Evolutionary conservation across 345 rosid genomes (phyloP).

Genomic region (Kernera saxatilis): DNA sequence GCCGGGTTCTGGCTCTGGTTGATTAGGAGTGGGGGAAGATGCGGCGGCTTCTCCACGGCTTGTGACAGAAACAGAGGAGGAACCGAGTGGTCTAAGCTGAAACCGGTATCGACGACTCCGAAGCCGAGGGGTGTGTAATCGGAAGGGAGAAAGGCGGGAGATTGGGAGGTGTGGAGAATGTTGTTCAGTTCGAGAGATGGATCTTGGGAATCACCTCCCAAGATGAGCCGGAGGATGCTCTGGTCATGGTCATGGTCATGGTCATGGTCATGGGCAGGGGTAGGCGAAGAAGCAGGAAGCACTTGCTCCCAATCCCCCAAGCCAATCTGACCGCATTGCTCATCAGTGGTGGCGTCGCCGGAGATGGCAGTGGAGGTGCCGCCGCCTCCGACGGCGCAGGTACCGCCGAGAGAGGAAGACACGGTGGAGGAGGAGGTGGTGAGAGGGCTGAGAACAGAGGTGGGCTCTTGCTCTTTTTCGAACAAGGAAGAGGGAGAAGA

Average conservation of each 20-base stretch:
- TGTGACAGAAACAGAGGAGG: conserved; percentile 21
- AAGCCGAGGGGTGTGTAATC: conserved; percentile 49
- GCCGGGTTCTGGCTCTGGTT: conserved; percentile 56
- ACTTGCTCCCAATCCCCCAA: conserved; percentile 69
- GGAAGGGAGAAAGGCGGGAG: conserved; percentile 3
- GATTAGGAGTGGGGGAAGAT: conserved; percentile 38
- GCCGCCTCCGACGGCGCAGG: conserved; percentile 30
- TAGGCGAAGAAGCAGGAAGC: conserved; percentile 52
- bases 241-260: conserved; percentile 50
- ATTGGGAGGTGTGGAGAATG: conserved; percentile 39
- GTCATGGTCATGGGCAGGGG: conserved; percentile 4
- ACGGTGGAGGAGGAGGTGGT: conserved; percentile 65
- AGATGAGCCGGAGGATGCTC: conserved; percentile 58
- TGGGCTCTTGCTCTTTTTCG: conserved; percentile 38
- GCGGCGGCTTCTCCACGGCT: conserved; percentile 45
- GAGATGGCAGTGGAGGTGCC: conserved; percentile 21
- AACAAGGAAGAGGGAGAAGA: conserved; percentile 35
- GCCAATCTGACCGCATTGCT: conserved; percentile 46
- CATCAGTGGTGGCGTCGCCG: conserved; percentile 38
- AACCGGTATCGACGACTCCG: conserved; percentile 53
- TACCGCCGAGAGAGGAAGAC: conserved; percentile 68
- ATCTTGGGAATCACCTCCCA: conserved; percentile 69
- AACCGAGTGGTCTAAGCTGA: conserved; percentile 40
- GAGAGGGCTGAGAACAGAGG: conserved; percentile 53
- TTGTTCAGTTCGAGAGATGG: conserved; percentile 52